phyloP scores from a whole-genome alignment of 129 eudicot species.

The Centrapalus pauciflorus region DNA sequence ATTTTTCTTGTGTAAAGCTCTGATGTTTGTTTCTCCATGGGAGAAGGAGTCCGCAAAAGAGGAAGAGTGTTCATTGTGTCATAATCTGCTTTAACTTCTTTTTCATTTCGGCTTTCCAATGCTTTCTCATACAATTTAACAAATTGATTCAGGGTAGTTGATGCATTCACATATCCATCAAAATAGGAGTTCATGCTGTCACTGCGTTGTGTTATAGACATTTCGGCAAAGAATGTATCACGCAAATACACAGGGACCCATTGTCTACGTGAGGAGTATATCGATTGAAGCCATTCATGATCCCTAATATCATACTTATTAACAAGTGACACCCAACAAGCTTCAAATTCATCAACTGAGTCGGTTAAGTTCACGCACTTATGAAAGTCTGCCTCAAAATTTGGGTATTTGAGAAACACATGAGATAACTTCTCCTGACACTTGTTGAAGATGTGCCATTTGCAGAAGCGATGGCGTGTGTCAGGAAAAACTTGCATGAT shows the following conservation, averaged over 20 bases:
- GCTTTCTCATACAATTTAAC: slow-evolving; percentile 63
- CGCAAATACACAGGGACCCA: slow-evolving; percentile 69
- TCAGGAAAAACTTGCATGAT: slow-evolving; percentile 55
- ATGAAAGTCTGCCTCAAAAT: slow-evolving; percentile 57
- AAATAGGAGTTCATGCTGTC: slow-evolving; percentile 55
- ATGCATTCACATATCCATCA: slow-evolving; percentile 51
- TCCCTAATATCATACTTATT: slow-evolving; percentile 50
- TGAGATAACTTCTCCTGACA: slow-evolving; percentile 52
- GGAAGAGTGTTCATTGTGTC: slow-evolving; percentile 51
- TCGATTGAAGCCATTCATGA: slow-evolving; percentile 55
- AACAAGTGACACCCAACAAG: slow-evolving; percentile 51
- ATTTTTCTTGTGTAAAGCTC: slow-evolving; percentile 49
- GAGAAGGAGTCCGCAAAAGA: slow-evolving; percentile 57
- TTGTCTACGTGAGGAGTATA: slow-evolving; percentile 46
- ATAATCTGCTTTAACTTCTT: slow-evolving; percentile 62
- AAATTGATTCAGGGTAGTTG: slow-evolving; percentile 45
- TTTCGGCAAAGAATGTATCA: slow-evolving; percentile 54
- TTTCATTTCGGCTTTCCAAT: slow-evolving; percentile 55
- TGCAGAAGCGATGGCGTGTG: slow-evolving; percentile 64
- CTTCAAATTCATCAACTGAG: slow-evolving; percentile 52
- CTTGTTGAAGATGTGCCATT: slow-evolving; percentile 64
- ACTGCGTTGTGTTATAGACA: slow-evolving; percentile 45
- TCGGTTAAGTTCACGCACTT: slow-evolving; percentile 56
- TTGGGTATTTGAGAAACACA: slow-evolving; percentile 48
- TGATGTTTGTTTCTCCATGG: slow-evolving; percentile 73